Evolutionary conservation across 2,329 filamentous ascomycete genomes (phyloP).

Genomic region (Ciborinia camelliae): DNA sequence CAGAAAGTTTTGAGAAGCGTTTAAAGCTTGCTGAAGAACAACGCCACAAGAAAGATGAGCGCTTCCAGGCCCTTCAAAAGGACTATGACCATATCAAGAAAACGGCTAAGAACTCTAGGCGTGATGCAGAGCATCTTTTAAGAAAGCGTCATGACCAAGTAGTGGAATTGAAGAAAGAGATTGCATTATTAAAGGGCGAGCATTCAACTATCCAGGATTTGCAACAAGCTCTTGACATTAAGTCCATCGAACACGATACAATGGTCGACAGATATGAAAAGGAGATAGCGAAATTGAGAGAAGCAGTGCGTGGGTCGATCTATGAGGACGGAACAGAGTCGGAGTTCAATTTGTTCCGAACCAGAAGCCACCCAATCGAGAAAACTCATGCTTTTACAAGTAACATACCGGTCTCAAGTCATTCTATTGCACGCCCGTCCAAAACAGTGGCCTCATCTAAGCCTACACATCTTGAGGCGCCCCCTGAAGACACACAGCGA

Average conservation of each 20-base stretch:
- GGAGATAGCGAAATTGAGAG: slow-evolving; percentile 25
- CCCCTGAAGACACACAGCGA: slow-evolving; percentile 14
- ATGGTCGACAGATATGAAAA: slow-evolving; percentile 25
- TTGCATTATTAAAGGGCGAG: slow-evolving; percentile 44
- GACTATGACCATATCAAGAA: slow-evolving; percentile 55
- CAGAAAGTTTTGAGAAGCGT: slow-evolving; percentile 40
- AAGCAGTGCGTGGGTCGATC: not conserved
- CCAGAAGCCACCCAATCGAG: slow-evolving; percentile 12
- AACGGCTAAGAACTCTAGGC: slow-evolving; percentile 51
- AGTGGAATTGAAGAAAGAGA: slow-evolving; percentile 52
- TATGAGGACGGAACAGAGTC: slow-evolving; percentile 2
- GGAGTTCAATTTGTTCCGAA: slow-evolving; percentile 7
- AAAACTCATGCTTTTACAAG: slow-evolving; percentile 23
- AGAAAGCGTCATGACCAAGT: slow-evolving; percentile 57
- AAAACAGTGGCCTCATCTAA: slow-evolving; percentile 23
- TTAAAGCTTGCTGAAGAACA: slow-evolving; percentile 45
- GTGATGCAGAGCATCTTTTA: slow-evolving; percentile 54
- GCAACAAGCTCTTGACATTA: slow-evolving; percentile 25
- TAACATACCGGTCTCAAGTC: slow-evolving; percentile 25
- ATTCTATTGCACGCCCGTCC: slow-evolving; percentile 26
- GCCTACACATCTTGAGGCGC: slow-evolving; percentile 21
- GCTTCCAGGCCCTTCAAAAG: slow-evolving; percentile 47
- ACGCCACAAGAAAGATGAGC: slow-evolving; percentile 46
- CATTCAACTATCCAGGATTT: slow-evolving; percentile 24
- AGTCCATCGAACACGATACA: slow-evolving; percentile 26